Evolutionary conservation across 306 rosid species (phyloP).

Genomic region (Gynostemma pentaphyllum): DNA sequence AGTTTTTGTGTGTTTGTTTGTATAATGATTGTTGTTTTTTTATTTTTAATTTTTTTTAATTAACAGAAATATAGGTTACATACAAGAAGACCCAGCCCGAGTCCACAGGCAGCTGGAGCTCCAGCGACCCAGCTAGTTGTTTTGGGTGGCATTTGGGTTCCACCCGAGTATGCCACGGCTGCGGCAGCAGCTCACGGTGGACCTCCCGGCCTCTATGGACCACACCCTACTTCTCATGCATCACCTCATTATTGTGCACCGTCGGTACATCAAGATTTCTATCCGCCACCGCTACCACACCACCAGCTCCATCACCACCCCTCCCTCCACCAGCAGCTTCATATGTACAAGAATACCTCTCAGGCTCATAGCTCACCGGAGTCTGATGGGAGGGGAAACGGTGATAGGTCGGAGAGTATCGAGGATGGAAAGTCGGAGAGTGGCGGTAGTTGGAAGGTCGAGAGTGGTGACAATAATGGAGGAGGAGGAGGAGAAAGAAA

Average conservation of each 20-base stretch:
- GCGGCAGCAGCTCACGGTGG: conserved; percentile 45
- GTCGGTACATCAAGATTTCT: conserved; percentile 60
- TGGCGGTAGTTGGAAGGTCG: conserved; percentile 91
- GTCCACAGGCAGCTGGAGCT: conserved; percentile 58
- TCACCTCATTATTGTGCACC: conserved; percentile 67
- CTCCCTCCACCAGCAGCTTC: conserved; percentile 51
- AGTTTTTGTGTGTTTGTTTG: not conserved
- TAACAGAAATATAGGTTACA: conserved; percentile 92
- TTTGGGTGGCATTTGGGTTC: conserved; percentile 94
- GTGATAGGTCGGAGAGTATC: conserved; percentile 74
- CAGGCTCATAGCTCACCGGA: conserved; percentile 53
- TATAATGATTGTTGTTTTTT: not conserved
- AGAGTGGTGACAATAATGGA: conserved; percentile 52
- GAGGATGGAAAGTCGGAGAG: conserved; percentile 94
- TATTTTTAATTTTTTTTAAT: too few species aligned
- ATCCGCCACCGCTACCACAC: conserved; percentile 31
- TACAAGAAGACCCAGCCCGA: conserved; percentile 88
- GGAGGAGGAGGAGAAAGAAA: conserved; percentile 50
- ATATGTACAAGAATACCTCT: conserved; percentile 46
- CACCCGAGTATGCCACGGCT: conserved; percentile 71
- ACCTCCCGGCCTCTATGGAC: conserved; percentile 45
- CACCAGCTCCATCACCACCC: conserved; percentile 45
- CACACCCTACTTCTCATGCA: conserved; percentile 62
- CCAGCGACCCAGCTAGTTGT: conserved; percentile 74
- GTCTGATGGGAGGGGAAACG: conserved; percentile 30